These are phyloP conservation scores for Lactarius vividus DNA, from an alignment of 768 basidiomycete genomes.

Conservation along the genomic window DNA sequence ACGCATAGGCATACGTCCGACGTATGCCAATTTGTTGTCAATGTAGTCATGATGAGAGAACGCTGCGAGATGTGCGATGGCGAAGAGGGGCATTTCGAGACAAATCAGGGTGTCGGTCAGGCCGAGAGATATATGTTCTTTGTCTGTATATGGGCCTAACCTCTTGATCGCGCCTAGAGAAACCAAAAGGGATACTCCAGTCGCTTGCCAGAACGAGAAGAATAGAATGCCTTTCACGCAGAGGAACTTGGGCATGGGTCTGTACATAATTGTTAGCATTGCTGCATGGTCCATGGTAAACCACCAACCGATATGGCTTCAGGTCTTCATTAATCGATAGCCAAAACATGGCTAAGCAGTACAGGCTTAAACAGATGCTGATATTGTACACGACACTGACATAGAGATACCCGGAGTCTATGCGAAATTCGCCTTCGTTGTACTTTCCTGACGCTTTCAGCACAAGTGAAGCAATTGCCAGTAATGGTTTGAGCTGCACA, in stretches of 20 bases:
- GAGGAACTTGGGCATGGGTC: conserved; percentile 95
- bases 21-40: conserved; percentile 55
- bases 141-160: conserved; percentile 85
- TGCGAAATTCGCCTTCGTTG: conserved; percentile 84
- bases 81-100: conserved; percentile 97
- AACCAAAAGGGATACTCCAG: conserved; percentile 84
- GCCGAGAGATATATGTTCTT: conserved; percentile 85
- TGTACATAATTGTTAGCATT: conserved; percentile 30
- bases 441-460: conserved; percentile 86
- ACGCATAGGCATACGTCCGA: conserved; percentile 86
- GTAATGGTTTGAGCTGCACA: conserved; percentile 90
- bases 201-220: conserved; percentile 98
- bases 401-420: conserved; percentile 88
- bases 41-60: conserved; percentile 91
- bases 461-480: conserved; percentile 80
- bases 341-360: conserved; percentile 98
- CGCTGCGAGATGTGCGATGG: conserved; percentile 91
- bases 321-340: conserved; percentile 86
- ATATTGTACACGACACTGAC: conserved; percentile 82
- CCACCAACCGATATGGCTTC: conserved; percentile 78
- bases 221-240: conserved; percentile 98
- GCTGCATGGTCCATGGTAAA: neutral
- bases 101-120: conserved; percentile 91
- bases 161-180: conserved; percentile 70
- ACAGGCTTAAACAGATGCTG: conserved; percentile 76